Conservation (phyloP, 2,329 filamentous ascomycete genomes). For the Chalaropsis thielavioides region DNA sequence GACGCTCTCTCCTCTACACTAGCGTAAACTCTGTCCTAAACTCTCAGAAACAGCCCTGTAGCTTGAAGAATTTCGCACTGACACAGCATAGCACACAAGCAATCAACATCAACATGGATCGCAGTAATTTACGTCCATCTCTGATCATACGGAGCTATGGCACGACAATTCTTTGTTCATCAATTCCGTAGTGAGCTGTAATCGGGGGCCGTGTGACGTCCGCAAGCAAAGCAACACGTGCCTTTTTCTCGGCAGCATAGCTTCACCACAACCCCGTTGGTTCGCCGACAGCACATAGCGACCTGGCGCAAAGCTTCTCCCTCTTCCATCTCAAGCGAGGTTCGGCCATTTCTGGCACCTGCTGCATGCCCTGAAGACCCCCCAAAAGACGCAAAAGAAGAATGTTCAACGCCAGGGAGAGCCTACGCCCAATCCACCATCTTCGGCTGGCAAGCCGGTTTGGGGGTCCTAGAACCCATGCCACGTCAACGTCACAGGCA, state of each 20-base stretch:
- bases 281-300: too few relatives aligned
- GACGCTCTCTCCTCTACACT: background rate
- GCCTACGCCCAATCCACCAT: background rate
- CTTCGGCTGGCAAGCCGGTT: background rate
- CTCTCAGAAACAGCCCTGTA: background rate
- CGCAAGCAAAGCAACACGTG: background rate
- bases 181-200: background rate
- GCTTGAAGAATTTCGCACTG: background rate
- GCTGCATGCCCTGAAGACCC: background rate
- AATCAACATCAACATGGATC: background rate
- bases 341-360: too few relatives aligned
- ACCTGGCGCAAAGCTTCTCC: too few relatives aligned
- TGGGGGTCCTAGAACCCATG: background rate
- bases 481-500: constrained; percentile 1
- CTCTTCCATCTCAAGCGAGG: too few relatives aligned
- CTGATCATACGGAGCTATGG: background rate
- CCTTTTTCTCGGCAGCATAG: background rate
- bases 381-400: background rate
- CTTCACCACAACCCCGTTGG: background rate
- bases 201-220: background rate
- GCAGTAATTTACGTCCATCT: background rate
- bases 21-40: background rate
- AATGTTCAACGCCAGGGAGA: background rate
- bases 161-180: background rate
- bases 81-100: background rate